Conservation (phyloP, 352 stramenopile genomes). For the Globisporangium spiculum region DNA sequence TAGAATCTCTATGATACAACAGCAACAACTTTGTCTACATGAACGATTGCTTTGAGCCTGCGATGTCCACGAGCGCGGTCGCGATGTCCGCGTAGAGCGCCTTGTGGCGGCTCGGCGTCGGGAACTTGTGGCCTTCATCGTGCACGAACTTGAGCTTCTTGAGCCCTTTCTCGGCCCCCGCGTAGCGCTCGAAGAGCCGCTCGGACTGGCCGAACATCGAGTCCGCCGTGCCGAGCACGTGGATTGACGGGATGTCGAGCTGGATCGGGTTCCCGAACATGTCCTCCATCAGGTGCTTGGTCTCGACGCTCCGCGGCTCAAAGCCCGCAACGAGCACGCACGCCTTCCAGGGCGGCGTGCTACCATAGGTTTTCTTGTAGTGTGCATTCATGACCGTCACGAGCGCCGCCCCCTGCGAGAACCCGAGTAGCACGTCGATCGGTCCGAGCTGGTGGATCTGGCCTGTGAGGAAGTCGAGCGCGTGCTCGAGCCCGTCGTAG, state of each 20-base stretch:
- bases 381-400: conserved; percentile 66
- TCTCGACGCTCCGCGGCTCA: conserved; percentile 43
- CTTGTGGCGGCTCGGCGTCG: conserved; percentile 37
- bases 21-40: background rate
- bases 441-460: conserved; percentile 45
- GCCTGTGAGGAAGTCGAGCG: conserved; percentile 49
- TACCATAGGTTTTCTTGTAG: conserved; percentile 37
- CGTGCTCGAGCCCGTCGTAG: conserved; percentile 67
- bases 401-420: conserved; percentile 66
- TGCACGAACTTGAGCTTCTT: conserved; percentile 50
- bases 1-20: background rate
- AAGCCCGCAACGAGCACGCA: conserved; percentile 70
- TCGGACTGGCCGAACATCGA: conserved; percentile 41
- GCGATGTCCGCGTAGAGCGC: conserved; percentile 54
- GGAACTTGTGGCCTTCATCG: conserved; percentile 82
- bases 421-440: conserved; percentile 69
- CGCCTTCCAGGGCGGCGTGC: conserved; percentile 54
- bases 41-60: conserved; percentile 2
- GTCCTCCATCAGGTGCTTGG: conserved; percentile 47
- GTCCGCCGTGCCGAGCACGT: conserved; percentile 58
- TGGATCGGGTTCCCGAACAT: conserved; percentile 24
- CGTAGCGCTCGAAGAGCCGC: conserved; percentile 47
- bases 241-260: conserved; percentile 65
- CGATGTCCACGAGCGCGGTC: conserved; percentile 37
- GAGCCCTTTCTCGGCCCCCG: conserved; percentile 23